Evolutionary conservation across 495 filamentous ascomycete genomes (phyloP).

Genomic region (Hypoxylon rickii): DNA sequence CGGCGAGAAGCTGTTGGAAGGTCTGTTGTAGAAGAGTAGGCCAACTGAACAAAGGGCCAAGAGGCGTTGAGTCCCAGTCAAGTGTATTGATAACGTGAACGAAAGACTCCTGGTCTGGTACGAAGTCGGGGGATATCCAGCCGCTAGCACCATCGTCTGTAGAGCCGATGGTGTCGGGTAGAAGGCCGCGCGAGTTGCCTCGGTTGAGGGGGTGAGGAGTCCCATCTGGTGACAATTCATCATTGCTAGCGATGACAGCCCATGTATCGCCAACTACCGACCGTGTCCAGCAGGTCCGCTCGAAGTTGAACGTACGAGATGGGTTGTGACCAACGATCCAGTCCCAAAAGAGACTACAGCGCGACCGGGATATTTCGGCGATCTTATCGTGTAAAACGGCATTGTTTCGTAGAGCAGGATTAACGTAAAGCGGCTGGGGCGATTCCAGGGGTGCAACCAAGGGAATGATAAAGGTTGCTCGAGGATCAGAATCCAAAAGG

Average conservation of each 20-base stretch:
- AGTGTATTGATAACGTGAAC: conserved; percentile 66
- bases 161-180: conserved; percentile 37
- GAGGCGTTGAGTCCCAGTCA: conserved; percentile 67
- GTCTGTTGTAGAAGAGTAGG: conserved; percentile 64
- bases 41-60: conserved; percentile 70
- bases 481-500: conserved; percentile 66
- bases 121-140: conserved; percentile 66
- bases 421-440: conserved; percentile 60
- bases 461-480: conserved; percentile 71
- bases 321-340: conserved; percentile 6
- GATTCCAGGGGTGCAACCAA: conserved; percentile 51
- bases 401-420: conserved; percentile 57
- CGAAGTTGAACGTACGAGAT: conserved; percentile 9
- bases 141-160: conserved; percentile 54
- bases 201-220: background rate
- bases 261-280: conserved; percentile 12
- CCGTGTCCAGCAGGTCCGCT: conserved; percentile 22
- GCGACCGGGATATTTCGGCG: conserved; percentile 15
- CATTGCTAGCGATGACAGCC: conserved; percentile 18
- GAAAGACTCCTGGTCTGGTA: conserved; percentile 60
- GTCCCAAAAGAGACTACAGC: conserved; percentile 17
- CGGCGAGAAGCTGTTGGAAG: conserved; percentile 70
- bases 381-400: conserved; percentile 9
- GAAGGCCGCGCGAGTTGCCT: conserved; percentile 3
- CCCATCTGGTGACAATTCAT: background rate